Evolutionary conservation across 1,284 basidiomycete genomes (phyloP).

Genomic region (Cystobasidium sp.): DNA sequence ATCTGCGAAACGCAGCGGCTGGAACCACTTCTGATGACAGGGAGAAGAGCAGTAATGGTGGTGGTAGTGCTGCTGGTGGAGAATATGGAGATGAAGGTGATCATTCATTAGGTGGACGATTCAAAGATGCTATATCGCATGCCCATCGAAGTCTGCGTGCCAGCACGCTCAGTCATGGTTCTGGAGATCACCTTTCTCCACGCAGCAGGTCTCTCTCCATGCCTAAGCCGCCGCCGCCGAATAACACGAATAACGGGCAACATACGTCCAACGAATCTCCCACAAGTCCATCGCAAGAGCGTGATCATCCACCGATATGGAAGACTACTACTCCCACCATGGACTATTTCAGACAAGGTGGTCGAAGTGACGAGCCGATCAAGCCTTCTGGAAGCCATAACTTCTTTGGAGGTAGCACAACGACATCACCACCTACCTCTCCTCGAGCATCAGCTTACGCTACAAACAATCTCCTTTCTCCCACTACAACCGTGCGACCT

Average conservation of each 20-base stretch:
- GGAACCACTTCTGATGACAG: slow-evolving; percentile 7
- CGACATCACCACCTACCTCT: slow-evolving; percentile 1
- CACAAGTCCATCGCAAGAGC: slow-evolving; percentile 17
- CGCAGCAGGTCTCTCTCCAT: slow-evolving; percentile 13
- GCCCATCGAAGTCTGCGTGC: slow-evolving; percentile 5
- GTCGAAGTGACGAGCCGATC: background rate
- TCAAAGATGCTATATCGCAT: slow-evolving; percentile 37
- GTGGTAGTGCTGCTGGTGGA: background rate
- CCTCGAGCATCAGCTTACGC: background rate
- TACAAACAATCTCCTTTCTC: slow-evolving; percentile 9
- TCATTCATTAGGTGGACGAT: slow-evolving; percentile 13
- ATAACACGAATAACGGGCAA: background rate
- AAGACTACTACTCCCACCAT: background rate
- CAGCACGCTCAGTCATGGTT: slow-evolving; percentile 18
- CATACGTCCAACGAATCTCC: background rate
- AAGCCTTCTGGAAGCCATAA: slow-evolving; percentile 3
- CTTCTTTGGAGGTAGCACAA: slow-evolving; percentile 2
- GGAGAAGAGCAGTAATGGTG: background rate
- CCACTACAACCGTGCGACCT: slow-evolving; percentile 1
- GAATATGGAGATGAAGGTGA: background rate
- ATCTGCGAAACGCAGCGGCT: slow-evolving; percentile 2
- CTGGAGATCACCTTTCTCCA: slow-evolving; percentile 4
- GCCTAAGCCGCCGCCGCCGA: background rate
- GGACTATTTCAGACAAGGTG: slow-evolving; percentile 18
- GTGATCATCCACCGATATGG: slow-evolving; percentile 2